These are phyloP conservation scores for Chiua virens DNA, from an alignment of 768 basidiomycete genomes.

Conservation along the genomic window DNA sequence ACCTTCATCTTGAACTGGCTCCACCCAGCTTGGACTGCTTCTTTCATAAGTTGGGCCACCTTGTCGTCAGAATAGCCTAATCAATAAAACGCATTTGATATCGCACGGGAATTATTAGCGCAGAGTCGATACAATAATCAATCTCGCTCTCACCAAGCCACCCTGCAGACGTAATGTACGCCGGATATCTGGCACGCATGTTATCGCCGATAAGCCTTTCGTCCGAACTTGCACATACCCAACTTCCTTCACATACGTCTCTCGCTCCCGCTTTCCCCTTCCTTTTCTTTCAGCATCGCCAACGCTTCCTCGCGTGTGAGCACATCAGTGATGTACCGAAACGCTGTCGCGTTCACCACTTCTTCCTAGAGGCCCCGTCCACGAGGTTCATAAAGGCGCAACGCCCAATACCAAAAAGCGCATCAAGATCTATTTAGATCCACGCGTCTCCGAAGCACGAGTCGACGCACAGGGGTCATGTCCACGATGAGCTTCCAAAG, in stretches of 20 bases:
- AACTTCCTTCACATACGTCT: constrained; percentile 64
- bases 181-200: constrained; percentile 66
- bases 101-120: background rate
- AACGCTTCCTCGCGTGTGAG: constrained; percentile 89
- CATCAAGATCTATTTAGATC: background rate
- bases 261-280: constrained; percentile 75
- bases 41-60: constrained; percentile 75
- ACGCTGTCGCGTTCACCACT: constrained; percentile 71
- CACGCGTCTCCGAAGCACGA: constrained; percentile 8
- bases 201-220: constrained; percentile 4
- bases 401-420: background rate
- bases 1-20: constrained; percentile 99
- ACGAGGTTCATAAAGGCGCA: constrained; percentile 1
- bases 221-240: constrained; percentile 43
- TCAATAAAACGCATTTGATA: background rate
- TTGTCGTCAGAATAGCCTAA: constrained; percentile 88
- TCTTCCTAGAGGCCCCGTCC: constrained; percentile 52
- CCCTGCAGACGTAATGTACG: constrained; percentile 88
- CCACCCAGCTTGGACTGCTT: constrained; percentile 84
- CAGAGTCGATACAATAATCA: background rate
- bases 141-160: constrained; percentile 62
- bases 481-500: constrained; percentile 91
- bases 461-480: constrained; percentile 63
- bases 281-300: constrained; percentile 71
- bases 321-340: constrained; percentile 88